These are phyloP conservation scores for Triticum urartu DNA, from an alignment of 176 grass and related monocot species.

Conservation along the genomic window DNA sequence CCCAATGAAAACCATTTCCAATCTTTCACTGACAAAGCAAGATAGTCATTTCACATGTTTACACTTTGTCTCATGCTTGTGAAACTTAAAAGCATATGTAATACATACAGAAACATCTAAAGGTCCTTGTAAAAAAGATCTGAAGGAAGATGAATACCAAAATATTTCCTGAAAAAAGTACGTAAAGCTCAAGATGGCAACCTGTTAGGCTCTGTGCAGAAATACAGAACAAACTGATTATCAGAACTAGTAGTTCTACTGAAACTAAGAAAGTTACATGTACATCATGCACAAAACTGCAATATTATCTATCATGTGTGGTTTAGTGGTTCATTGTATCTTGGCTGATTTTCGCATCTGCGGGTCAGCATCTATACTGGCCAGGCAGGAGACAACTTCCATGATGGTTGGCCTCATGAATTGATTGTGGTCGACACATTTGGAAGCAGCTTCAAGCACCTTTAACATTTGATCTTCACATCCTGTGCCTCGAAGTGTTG, in stretches of 20 bases:
- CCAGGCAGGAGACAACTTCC: constrained; percentile 41
- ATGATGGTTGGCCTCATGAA: constrained; percentile 43
- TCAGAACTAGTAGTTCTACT: background rate
- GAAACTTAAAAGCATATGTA: background rate
- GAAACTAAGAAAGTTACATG: background rate
- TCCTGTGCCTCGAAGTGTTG: constrained; percentile 12
- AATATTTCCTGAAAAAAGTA: background rate
- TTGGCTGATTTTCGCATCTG: background rate
- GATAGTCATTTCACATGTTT: background rate
- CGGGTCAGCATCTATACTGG: background rate
- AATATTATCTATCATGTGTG: background rate
- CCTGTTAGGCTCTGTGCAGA: background rate
- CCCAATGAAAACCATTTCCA: background rate
- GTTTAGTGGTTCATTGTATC: background rate
- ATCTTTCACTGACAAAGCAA: background rate
- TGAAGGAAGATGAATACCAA: background rate
- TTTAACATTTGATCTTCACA: constrained; percentile 52
- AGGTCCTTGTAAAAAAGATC: background rate
- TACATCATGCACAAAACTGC: background rate
- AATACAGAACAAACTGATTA: too few relatives aligned
- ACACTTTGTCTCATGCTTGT: background rate
- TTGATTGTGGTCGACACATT: constrained; percentile 36
- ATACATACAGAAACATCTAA: too few relatives aligned
- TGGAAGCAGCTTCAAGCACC: constrained; percentile 48
- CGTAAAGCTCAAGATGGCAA: background rate